Conservation (phyloP, 2,329 filamentous ascomycete genomes). For the Cordyceps fumosorosea region DNA sequence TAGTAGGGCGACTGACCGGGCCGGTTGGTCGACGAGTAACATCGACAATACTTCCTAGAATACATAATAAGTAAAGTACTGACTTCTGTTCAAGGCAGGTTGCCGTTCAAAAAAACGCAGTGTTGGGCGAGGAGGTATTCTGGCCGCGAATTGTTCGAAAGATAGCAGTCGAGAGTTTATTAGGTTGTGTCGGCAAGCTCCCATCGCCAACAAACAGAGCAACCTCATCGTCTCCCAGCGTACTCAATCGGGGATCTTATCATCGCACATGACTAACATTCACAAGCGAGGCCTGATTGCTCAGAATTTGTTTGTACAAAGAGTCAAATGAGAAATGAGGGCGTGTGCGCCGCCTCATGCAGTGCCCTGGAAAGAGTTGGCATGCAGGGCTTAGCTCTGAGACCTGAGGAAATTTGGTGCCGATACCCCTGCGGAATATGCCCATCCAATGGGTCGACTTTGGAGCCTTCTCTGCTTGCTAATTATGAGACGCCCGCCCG, state of each 20-base stretch:
- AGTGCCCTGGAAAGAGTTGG: not conserved
- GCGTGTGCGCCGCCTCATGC: not conserved
- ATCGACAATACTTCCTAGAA: too few species aligned
- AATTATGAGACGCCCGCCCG: not conserved
- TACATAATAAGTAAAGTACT: too few species aligned
- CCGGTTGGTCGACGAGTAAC: too few species aligned
- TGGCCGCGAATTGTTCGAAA: not conserved
- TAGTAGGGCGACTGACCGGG: too few species aligned
- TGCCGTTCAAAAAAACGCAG: not conserved
- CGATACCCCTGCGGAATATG: slow-evolving; percentile 4
- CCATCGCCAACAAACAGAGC: too few species aligned
- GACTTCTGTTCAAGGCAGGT: not conserved
- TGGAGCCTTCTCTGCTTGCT: not conserved
- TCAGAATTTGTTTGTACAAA: too few species aligned
- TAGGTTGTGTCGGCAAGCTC: too few species aligned
- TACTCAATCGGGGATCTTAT: too few species aligned
- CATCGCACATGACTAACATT: not conserved
- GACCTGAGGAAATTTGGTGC: slow-evolving; percentile 3
- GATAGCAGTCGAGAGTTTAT: not conserved
- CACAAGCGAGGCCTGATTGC: too few species aligned
- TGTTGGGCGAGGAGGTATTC: not conserved
- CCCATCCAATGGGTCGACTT: not conserved
- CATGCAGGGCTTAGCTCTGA: slow-evolving; percentile 4
- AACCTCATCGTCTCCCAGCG: too few species aligned
- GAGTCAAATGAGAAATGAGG: not conserved